phyloP scores from a whole-genome alignment of 257 asterid species.

The Scutellaria minor region DNA sequence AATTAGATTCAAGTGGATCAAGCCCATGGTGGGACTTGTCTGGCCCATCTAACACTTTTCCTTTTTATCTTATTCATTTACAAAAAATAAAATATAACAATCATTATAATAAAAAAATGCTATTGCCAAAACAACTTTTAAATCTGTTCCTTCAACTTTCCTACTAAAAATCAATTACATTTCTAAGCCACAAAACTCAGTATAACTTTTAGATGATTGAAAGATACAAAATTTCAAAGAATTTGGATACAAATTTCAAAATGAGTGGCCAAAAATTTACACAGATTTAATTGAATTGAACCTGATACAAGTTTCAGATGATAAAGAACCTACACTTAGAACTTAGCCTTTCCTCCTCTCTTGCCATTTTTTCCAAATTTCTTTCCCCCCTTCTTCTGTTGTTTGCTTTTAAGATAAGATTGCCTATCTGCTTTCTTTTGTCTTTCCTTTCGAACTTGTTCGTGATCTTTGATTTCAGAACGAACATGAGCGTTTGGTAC shows the following conservation, averaged over 20 bases:
- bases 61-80: not conserved
- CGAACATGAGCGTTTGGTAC: constrained; percentile 86
- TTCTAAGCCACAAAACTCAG: no score
- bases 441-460: constrained; percentile 85
- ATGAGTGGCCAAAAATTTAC: constrained; percentile 22
- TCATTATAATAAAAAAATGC: no score
- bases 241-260: not conserved
- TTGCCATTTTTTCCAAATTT: constrained; percentile 44
- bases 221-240: constrained; percentile 1
- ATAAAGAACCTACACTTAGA: not conserved
- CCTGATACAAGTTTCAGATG: not conserved
- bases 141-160: no score
- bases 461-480: constrained; percentile 76
- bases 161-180: no score
- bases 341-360: constrained; percentile 32
- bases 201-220: no score
- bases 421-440: constrained; percentile 74
- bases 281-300: constrained; percentile 16
- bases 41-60: not conserved
- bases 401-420: constrained; percentile 68
- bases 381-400: constrained; percentile 51
- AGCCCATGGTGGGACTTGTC: constrained; percentile 10
- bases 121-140: no score
- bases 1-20: not conserved
- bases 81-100: no score